These are phyloP conservation scores for Suillus subaureus DNA, from an alignment of 768 basidiomycete species.

Conservation along the genomic window DNA sequence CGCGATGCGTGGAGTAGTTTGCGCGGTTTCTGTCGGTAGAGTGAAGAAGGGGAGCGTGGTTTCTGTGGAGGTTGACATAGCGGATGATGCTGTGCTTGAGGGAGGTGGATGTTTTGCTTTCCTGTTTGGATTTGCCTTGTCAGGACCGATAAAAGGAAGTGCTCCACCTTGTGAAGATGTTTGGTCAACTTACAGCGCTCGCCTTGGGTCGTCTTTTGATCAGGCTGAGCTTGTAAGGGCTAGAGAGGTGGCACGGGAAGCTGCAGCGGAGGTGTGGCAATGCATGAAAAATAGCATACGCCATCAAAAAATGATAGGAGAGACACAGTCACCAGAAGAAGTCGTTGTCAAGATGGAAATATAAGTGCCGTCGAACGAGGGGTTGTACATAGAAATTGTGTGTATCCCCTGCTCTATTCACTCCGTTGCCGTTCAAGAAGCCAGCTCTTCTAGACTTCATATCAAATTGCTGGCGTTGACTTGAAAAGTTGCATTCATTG, in stretches of 20 bases:
- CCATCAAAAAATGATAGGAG: slow-evolving; percentile 21
- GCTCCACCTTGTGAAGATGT: slow-evolving; percentile 31
- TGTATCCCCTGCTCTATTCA: background rate
- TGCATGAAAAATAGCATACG: slow-evolving; percentile 43
- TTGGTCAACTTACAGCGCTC: slow-evolving; percentile 26
- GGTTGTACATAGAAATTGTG: background rate
- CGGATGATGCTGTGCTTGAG: slow-evolving; percentile 39
- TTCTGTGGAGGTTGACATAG: slow-evolving; percentile 54
- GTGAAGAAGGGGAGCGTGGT: slow-evolving; percentile 18
- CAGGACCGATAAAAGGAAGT: background rate
- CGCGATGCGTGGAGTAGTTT: slow-evolving; percentile 74
- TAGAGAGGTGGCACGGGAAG: slow-evolving; percentile 48
- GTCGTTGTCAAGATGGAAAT: slow-evolving; percentile 48
- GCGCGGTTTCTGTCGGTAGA: slow-evolving; percentile 62
- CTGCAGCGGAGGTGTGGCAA: slow-evolving; percentile 50
- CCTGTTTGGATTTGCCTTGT: slow-evolving; percentile 38
- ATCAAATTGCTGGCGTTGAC: background rate
- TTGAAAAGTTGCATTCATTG: background rate
- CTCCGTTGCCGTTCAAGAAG: background rate
- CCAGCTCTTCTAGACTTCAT: background rate
- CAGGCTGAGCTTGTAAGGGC: slow-evolving; percentile 46
- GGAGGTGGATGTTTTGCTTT: slow-evolving; percentile 74
- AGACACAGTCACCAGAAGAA: slow-evolving; percentile 23
- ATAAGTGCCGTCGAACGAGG: background rate
- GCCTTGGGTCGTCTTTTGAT: slow-evolving; percentile 32